Conservation (phyloP, 2,329 filamentous ascomycete genomes). For the Diplodia scrobiculata region DNA sequence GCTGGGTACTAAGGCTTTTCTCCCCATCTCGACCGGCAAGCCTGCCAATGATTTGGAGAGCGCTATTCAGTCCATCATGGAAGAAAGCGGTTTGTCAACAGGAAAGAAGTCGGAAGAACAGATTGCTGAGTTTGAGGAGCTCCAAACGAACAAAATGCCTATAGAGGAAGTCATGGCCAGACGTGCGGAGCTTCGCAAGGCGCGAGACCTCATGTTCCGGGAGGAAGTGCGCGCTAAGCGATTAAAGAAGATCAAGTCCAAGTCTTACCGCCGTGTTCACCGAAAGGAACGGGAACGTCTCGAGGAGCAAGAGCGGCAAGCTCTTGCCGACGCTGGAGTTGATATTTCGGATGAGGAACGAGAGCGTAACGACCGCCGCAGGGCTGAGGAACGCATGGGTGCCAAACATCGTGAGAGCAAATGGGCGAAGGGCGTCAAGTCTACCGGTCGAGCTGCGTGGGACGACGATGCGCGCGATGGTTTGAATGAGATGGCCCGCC, state of each 20-base stretch:
- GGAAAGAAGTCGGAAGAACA: constrained; percentile 61
- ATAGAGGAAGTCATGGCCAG: constrained; percentile 72
- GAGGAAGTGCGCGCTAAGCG: constrained; percentile 87
- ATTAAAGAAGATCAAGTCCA: constrained; percentile 99
- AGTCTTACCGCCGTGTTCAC: constrained; percentile 88
- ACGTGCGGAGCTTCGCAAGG: constrained; percentile 72
- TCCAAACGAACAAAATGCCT: constrained; percentile 71
- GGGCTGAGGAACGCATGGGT: constrained; percentile 83
- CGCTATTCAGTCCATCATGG: constrained; percentile 83
- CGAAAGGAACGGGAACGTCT: constrained; percentile 71
- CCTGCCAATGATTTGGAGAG: constrained; percentile 80
- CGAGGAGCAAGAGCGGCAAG: constrained; percentile 60
- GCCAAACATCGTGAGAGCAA: constrained; percentile 84
- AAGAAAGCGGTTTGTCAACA: constrained; percentile 77
- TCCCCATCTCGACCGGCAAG: constrained; percentile 59
- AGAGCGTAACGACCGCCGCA: constrained; percentile 68
- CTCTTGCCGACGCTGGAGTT: constrained; percentile 61
- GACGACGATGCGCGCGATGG: constrained; percentile 81
- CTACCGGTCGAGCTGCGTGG: constrained; percentile 79
- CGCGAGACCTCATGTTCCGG: constrained; percentile 81
- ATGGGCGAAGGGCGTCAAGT: constrained; percentile 84
- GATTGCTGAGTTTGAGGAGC: constrained; percentile 68
- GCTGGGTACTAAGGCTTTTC: constrained; percentile 64
- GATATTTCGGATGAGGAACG: constrained; percentile 65
- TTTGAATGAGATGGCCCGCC: constrained; percentile 76